These are phyloP conservation scores for Thielaviopsis populi DNA, from an alignment of 2,329 filamentous ascomycete genomes.

Conservation along the genomic window DNA sequence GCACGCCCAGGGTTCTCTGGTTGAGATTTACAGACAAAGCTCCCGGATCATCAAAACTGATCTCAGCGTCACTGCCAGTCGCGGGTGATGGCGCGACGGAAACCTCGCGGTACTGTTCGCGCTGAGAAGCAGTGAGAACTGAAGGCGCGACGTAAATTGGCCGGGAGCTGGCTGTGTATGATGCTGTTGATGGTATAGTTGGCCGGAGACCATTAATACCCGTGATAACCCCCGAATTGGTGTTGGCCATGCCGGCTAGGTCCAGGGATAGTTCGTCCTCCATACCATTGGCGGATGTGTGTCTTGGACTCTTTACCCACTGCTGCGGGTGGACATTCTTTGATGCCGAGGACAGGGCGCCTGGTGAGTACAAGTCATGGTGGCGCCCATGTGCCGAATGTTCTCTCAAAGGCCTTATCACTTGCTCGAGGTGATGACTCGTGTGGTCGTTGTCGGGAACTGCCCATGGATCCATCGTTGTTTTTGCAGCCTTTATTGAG, in stretches of 20 bases:
- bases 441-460: background rate
- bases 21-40: background rate
- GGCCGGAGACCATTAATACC: background rate
- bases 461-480: background rate
- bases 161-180: background rate
- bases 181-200: slow-evolving; percentile 4
- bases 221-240: background rate
- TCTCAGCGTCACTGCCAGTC: background rate
- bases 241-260: slow-evolving; percentile 6
- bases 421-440: background rate
- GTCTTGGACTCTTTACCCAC: background rate
- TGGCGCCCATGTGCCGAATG: too few relatives aligned
- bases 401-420: background rate
- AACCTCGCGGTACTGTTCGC: slow-evolving; percentile 4
- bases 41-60: background rate
- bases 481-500: background rate
- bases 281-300: background rate
- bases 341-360: background rate
- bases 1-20: background rate
- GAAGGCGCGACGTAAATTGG: slow-evolving; percentile 8
- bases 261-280: slow-evolving; percentile 6
- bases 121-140: background rate
- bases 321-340: background rate
- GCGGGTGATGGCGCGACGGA: background rate
- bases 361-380: background rate